A percentile compares a stretch with the other conserved stretches of the same genome.
Evolutionary conservation across 345 rosid species (phyloP).

Genomic region (Carallia brachiata): DNA sequence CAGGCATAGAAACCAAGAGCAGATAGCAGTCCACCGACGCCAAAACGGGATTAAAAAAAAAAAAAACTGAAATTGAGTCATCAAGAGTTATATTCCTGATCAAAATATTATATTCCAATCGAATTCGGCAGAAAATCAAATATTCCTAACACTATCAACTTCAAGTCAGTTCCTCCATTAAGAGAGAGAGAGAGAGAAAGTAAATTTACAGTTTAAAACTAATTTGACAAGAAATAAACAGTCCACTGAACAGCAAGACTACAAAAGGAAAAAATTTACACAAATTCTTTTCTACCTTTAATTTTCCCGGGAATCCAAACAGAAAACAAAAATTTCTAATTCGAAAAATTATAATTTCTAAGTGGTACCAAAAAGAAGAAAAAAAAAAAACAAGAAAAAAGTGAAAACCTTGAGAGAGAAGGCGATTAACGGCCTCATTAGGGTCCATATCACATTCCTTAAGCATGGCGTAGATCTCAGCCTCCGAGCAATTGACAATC

Average conservation of each 20-base stretch:
- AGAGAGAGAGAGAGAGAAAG: no score
- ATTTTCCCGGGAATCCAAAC: conserved; percentile 3
- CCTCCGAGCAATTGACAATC: conserved; percentile 87
- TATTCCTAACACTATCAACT: no score
- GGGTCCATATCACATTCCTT: conserved; percentile 99
- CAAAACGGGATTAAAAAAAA: not conserved
- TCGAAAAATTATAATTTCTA: no score
- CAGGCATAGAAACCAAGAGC: no score
- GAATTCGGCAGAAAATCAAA: no score
- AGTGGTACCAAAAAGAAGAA: not conserved
- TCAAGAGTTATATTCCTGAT: no score
- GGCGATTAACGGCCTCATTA: conserved; percentile 93
- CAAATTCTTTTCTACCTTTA: not conserved
- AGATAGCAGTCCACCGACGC: no score
- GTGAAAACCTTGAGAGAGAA: conserved; percentile 75
- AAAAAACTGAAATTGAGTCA: not conserved
- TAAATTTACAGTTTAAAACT: no score
- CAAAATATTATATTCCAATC: no score
- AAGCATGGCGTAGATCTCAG: conserved; percentile 94
- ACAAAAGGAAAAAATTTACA: not conserved
- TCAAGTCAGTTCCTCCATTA: no score
- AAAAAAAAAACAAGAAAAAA: not conserved
- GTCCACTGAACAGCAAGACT: not conserved
- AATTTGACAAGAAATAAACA: no score
- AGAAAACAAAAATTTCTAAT: not conserved